Evolutionary conservation across 2,329 filamentous ascomycete species (phyloP).

Genomic region (Aureobasidium uvarum): DNA sequence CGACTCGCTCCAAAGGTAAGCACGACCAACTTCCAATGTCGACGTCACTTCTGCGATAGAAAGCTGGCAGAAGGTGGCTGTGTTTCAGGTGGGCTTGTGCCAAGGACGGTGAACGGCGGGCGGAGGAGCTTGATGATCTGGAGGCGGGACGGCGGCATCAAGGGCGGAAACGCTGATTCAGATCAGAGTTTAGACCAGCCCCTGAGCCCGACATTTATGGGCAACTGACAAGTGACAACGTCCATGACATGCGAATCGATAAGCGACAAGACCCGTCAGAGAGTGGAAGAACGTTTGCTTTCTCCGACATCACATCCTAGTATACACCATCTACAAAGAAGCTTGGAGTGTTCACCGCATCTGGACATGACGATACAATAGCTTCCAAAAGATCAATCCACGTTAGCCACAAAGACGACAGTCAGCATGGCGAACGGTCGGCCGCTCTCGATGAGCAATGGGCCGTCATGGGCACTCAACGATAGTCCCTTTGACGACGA

Average conservation of each 20-base stretch:
- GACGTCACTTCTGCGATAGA: conserved; percentile 11
- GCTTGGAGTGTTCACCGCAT: neutral
- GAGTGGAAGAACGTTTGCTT: neutral
- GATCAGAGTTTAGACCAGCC: conserved; percentile 21
- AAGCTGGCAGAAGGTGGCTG: conserved; percentile 13
- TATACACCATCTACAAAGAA: neutral
- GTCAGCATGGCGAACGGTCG: conserved; percentile 1
- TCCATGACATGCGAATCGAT: conserved; percentile 3
- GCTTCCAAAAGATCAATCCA: neutral
- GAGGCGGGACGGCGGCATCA: conserved; percentile 4
- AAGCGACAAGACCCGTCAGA: neutral
- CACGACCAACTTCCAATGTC: neutral
- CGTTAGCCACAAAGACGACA: neutral
- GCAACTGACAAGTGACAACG: neutral
- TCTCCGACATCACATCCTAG: neutral
- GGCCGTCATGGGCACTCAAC: conserved; percentile 20
- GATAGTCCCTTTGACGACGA: conserved; percentile 18
- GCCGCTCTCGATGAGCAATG: neutral
- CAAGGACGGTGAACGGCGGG: conserved; percentile 9
- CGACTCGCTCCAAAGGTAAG: neutral
- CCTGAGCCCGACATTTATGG: conserved; percentile 5
- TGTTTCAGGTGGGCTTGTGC: conserved; percentile 6
- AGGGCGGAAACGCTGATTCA: conserved; percentile 7
- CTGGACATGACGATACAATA: neutral
- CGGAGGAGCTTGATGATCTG: neutral